Evolutionary conservation across 345 rosid genomes (phyloP), one percentile per base, ranked within the genome.

Genomic region (Moricandia arvensis): DNA sequence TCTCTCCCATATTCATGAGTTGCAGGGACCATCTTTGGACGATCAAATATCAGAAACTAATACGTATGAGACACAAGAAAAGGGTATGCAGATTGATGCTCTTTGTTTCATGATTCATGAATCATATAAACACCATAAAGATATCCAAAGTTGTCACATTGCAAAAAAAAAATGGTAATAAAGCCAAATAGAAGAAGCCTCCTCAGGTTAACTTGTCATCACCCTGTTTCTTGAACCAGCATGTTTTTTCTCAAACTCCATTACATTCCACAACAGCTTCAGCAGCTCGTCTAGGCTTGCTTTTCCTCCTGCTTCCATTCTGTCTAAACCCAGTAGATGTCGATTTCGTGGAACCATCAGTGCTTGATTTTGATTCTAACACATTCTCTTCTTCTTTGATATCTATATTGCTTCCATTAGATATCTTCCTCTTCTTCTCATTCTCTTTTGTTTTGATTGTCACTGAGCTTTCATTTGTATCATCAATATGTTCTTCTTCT

Each of bases 241-340:
- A n/a, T n/a, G n/a, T n/a, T 30, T 62, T 61, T 3, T 62, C 30
- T 68, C 74, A 75, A 70, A 69, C 73, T 27, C 86, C 86, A 66
- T 83, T 81, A 88, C 90, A 87, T 62, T 86, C 89, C 13, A 89
- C 88, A 6, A 87, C 91, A 69, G 86, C 94, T 84, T 89, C 97
- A 58, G 94, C 97, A 72, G 97, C 94, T 27, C 94, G 75, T 30
- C 90, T 83, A 6, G 94, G 93, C 79, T 83, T 91, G 85, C 75
- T 91, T 81, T 91, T 91, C 76, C 93, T 82, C 75, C 94, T 71
- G 66, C 88, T 91, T 63, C 91, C 87, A 51, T 63, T 85, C 47
- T 82, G 86, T 68, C 91, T 76, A 80, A 75, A 89, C 26, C 97
- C 93, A 71, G 53, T 75, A 59, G 53, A 67, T 26, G 37, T 47